Base-by-base conservation (phyloP, 2,329 filamentous ascomycete species). In the Coniochaeta hoffmannii region DNA sequence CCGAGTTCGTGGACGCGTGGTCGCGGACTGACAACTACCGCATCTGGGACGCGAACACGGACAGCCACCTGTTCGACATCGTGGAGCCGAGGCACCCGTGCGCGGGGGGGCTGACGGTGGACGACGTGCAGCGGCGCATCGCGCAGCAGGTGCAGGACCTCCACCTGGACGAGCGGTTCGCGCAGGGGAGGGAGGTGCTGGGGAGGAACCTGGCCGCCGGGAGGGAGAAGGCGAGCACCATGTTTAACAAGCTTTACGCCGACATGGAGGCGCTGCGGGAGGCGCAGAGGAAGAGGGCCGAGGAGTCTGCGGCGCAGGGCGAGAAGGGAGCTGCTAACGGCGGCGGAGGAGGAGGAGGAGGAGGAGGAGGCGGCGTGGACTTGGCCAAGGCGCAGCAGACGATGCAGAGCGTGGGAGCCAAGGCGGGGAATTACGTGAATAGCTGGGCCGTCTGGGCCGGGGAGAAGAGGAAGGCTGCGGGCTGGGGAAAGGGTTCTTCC, bases 11-110 rank as follows among this genome's bases (percentile, higher is more conserved):
- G 34, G 83, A 91, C n/a, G 83, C 85, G 19, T 99, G 94, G 94
- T 83, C 82, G 63, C 81, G 80, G 59, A 97, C 93, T 0, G 88
- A 96, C 59, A 97, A 97, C 67, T 96, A 94, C 70, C 82, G 88
- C 53, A 87, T 99, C 58, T 99, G 95, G 83, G 80, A 92, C 60
- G 77, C 81, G 14, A 76, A 89, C 63, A 90, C 87, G 2, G 92
- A 97, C 66, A 86, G 86, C 15, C 88, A 96, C 65, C 80, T 99
- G 15, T 99, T 97, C 66, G 93, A 96, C 62, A 90, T 99, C 60
- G 88, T 95, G 14, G 91, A 96, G 66, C 94, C 94, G 1, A 87
- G 86, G 58, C 94, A 99, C 69, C 94, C 94, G 3, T 97, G 90
- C 68, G 92, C 92, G 1, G 94, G 94, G 26, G 93, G 91, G 0